Conservation (phyloP, 2,329 filamentous ascomycete genomes). For the Colletotrichum truncatum region DNA sequence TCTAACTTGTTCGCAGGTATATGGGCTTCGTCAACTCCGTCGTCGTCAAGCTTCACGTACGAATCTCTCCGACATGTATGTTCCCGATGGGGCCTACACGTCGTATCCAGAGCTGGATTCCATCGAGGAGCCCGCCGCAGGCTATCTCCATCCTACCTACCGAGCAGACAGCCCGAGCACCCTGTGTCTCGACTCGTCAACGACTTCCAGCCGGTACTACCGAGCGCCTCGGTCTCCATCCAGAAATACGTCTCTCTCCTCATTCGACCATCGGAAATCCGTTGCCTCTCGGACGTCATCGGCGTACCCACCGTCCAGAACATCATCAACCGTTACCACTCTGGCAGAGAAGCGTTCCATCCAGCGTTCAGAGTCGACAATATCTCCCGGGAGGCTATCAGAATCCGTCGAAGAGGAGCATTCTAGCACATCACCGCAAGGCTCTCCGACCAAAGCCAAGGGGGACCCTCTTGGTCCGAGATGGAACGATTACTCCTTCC, state of each 20-base stretch:
- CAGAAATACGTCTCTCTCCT: slow-evolving; percentile 4
- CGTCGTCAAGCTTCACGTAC: slow-evolving; percentile 31
- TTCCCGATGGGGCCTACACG: not conserved
- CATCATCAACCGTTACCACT: not conserved
- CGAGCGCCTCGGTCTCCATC: slow-evolving; percentile 23
- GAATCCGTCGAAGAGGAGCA: slow-evolving; percentile 7
- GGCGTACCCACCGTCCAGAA: not conserved
- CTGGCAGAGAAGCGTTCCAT: slow-evolving; percentile 2
- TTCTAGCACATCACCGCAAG: not conserved
- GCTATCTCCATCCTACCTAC: slow-evolving; percentile 10
- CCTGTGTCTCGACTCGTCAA: not conserved
- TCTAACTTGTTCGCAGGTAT: not conserved
- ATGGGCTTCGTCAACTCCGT: slow-evolving; percentile 38
- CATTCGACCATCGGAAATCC: slow-evolving; percentile 2
- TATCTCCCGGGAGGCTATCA: slow-evolving; percentile 10
- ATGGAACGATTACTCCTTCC: slow-evolving; percentile 45
- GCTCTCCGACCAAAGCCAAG: not conserved
- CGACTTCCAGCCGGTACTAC: slow-evolving; percentile 21
- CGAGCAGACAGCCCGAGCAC: slow-evolving; percentile 19
- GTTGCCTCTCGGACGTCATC: not conserved
- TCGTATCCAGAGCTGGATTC: not conserved
- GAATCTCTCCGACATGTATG: slow-evolving; percentile 13
- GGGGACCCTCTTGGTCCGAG: slow-evolving; percentile 33
- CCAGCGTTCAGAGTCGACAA: not conserved
- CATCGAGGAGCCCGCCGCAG: not conserved